These are phyloP conservation scores for Talaromyces trachyspermus DNA, from an alignment of 495 filamentous ascomycete genomes.

Conservation along the genomic window DNA sequence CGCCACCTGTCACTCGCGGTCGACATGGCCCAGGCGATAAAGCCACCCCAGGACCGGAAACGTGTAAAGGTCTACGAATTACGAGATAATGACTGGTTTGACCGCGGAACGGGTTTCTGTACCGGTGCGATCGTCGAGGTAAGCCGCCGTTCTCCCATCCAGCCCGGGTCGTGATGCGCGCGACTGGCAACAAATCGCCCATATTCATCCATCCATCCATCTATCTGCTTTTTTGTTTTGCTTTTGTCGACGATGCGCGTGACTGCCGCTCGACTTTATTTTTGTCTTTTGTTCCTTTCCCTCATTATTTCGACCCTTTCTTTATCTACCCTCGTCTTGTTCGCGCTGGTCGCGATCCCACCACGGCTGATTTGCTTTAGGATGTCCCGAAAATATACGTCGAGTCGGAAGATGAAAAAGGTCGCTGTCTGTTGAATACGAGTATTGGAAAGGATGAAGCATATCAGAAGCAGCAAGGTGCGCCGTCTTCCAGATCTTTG, in stretches of 20 bases:
- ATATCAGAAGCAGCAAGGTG: conserved; percentile 98
- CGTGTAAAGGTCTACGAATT: conserved; percentile 99
- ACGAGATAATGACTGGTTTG: conserved; percentile 97
- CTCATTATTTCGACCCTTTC: conserved; percentile 3
- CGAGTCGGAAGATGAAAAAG: conserved; percentile 84
- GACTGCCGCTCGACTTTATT: too few relatives aligned
- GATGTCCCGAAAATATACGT: conserved; percentile 85
- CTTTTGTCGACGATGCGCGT: too few relatives aligned
- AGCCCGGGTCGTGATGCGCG: too few relatives aligned
- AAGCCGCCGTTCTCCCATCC: conserved; percentile 50
- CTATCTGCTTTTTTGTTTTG: too few relatives aligned
- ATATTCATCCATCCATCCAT: too few relatives aligned
- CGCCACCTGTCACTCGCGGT: conserved; percentile 28
- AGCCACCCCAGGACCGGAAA: conserved; percentile 78
- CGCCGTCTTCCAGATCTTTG: conserved; percentile 11
- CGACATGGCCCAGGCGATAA: conserved; percentile 79
- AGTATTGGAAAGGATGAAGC: conserved; percentile 90
- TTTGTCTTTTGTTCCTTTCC: conserved; percentile 5
- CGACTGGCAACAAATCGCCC: not conserved
- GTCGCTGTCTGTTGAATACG: conserved; percentile 75
- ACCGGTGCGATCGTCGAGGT: conserved; percentile 70
- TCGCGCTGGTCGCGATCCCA: not conserved
- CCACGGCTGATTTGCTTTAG: conserved; percentile 24
- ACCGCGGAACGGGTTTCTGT: conserved; percentile 94
- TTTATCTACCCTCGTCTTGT: not conserved